Evolutionary conservation across 148 eudicot genomes (phyloP), one percentile per base, ranked within the genome.

Genomic region (Camellia japonica): DNA sequence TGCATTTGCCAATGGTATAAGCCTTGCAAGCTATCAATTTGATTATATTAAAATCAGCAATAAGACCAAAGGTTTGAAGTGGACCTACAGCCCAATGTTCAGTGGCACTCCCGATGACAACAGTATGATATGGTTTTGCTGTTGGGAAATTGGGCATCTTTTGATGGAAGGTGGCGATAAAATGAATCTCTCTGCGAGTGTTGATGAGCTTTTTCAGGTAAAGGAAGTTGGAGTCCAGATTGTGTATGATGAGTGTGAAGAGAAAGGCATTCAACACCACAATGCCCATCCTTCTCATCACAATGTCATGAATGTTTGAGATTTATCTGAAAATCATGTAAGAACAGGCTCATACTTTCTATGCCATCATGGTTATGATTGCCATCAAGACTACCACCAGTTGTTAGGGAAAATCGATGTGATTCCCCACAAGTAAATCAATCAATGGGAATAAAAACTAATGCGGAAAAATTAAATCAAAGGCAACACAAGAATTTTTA

Each of bases 161-260:
- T 4, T 1, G 13, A 61, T 73, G 18, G 63, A 73, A 73, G 77
- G 44, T 41, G 62, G 77, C 16, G 77, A 73, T 55, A 18, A 73
- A 55, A 13, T 73, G 42, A 12, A 20, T 55, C 46, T 73, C 30
- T 51, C 44, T 9, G 41, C 52, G 2, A 7, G 3, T 52, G 0
- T 7, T 5, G 47, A 7, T 56, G 60, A 7, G 3, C 11, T 55
- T 7, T 56, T 0, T 56, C 14, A 56, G 16, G 61, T 49, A 51
- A 52, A 73, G 13, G 61, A 73, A 5, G 11, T 73, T 14, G 76
- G 60, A 49, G 41, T 55, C 16, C 2, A 11, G 54, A 13, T 51
- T 16, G 61, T 49, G 60, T 73, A 73, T 47, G 51, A 47, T 47
- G 51, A 0, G 30, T 23, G 30, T 23, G 30, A 23, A 23, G 30